Conservation (phyloP, 2,329 filamentous ascomycete genomes). For the Fusarium nodosum region DNA sequence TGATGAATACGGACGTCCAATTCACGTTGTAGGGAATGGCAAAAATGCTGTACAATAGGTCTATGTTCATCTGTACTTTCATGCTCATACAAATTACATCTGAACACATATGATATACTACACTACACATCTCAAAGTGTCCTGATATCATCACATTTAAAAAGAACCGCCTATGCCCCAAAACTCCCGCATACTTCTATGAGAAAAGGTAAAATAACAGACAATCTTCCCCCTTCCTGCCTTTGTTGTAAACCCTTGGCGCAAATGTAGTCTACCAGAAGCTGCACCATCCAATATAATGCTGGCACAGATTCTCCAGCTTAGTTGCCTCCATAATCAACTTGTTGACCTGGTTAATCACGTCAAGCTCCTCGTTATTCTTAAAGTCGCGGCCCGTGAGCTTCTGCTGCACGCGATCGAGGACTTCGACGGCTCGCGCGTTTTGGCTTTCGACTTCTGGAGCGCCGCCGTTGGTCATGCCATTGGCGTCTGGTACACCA, state of each 20-base stretch:
- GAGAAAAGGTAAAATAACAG: not conserved
- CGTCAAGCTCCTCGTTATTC: conserved; percentile 83
- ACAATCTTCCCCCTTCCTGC: not conserved
- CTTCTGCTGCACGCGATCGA: conserved; percentile 94
- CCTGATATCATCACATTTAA: not conserved
- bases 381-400: conserved; percentile 95
- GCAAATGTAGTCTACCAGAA: conserved; percentile 78
- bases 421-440: conserved; percentile 89
- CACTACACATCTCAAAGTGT: not conserved
- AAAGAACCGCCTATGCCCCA: not conserved
- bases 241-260: not conserved
- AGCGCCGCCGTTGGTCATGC: conserved; percentile 54
- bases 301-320: conserved; percentile 96
- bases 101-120: not conserved
- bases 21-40: too few relatives aligned
- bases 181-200: not conserved
- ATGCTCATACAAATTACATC: not conserved
- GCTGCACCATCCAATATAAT: conserved; percentile 99
- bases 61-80: not conserved
- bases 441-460: conserved; percentile 86
- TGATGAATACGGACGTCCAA: too few relatives aligned
- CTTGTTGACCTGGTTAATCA: conserved; percentile 92
- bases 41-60: too few relatives aligned
- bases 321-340: conserved; percentile 96
- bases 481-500: conserved; percentile 46